phyloP scores from a whole-genome alignment of 345 rosid species.

The Rhodamnia rubescens region DNA sequence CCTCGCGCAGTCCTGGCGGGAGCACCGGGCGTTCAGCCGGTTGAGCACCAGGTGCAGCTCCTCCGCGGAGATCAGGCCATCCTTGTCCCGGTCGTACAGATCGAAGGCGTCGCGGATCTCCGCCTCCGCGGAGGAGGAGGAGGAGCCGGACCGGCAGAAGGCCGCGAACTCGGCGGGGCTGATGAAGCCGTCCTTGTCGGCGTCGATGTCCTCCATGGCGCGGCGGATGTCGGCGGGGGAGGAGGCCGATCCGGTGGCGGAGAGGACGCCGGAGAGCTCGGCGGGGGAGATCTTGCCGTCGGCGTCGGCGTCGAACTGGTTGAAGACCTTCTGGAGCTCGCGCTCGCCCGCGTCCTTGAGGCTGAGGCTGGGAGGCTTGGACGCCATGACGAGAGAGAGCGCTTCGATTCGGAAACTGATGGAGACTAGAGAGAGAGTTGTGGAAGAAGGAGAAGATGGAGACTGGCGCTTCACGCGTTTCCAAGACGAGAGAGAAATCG shows the following conservation, averaged over 20 bases:
- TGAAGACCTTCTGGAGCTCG: slow-evolving; percentile 18
- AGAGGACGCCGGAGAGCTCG: slow-evolving; percentile 23
- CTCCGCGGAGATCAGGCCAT: slow-evolving; percentile 21
- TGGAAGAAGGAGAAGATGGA: background rate
- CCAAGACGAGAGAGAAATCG: no score
- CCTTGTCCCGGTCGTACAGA: slow-evolving; percentile 24
- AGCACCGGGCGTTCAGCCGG: slow-evolving; percentile 19
- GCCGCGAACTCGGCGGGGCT: slow-evolving; percentile 20
- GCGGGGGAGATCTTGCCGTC: slow-evolving; percentile 35
- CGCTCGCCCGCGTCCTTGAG: background rate
- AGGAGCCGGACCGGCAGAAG: slow-evolving; percentile 14
- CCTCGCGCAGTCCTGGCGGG: slow-evolving; percentile 23
- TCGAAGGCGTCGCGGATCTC: slow-evolving; percentile 32
- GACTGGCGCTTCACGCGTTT: background rate
- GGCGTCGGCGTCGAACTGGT: slow-evolving; percentile 22
- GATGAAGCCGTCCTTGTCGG: slow-evolving; percentile 26
- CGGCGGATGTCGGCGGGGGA: slow-evolving; percentile 13
- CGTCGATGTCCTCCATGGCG: slow-evolving; percentile 28
- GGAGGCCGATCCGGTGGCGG: slow-evolving; percentile 18
- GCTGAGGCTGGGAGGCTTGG: background rate
- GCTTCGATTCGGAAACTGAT: background rate
- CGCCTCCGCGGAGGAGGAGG: background rate
- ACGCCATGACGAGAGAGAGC: background rate
- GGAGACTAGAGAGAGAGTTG: background rate
- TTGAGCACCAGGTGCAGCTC: slow-evolving; percentile 32